These are phyloP conservation scores for Cladosporium halotolerans DNA, from an alignment of 2,329 filamentous ascomycete species.

Conservation along the genomic window DNA sequence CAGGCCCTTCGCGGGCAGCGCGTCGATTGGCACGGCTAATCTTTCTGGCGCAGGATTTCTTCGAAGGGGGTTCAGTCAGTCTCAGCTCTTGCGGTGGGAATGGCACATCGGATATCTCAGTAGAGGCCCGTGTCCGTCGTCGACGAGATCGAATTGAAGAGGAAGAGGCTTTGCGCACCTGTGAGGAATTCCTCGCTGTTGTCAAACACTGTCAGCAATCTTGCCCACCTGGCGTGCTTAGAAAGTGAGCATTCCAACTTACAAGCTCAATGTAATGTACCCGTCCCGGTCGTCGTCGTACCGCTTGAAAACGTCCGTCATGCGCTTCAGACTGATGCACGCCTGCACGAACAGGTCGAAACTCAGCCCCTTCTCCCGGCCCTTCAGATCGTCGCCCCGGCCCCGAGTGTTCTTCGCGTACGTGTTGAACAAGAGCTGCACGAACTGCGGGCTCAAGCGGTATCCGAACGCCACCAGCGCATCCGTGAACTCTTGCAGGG, in stretches of 20 bases:
- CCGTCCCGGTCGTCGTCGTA: conserved; percentile 96
- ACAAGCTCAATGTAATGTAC: conserved; percentile 58
- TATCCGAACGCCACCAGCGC: conserved; percentile 90
- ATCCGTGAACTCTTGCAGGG: conserved; percentile 77
- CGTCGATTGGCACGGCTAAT: not conserved
- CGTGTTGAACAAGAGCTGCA: conserved; percentile 76
- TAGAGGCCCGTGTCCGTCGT: conserved; percentile 47
- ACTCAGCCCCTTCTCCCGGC: conserved; percentile 34
- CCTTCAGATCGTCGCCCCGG: conserved; percentile 31
- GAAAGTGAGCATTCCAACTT: conserved; percentile 27
- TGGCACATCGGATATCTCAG: conserved; percentile 24
- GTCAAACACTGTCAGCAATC: conserved; percentile 13
- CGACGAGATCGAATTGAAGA: conserved; percentile 48
- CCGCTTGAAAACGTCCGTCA: conserved; percentile 99
- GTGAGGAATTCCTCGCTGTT: conserved; percentile 47
- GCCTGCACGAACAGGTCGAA: conserved; percentile 98
- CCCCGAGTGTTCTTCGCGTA: conserved; percentile 56
- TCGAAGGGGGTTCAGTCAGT: not conserved
- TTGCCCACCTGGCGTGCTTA: not conserved
- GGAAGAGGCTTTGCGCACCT: conserved; percentile 50
- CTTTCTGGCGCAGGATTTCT: conserved; percentile 12
- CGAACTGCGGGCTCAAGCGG: conserved; percentile 75
- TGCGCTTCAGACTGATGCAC: conserved; percentile 91
- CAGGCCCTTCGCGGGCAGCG: too few species aligned
- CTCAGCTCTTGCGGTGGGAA: not conserved